Evolutionary conservation across 345 rosid species (phyloP).

Genomic region (Lumnitzera racemosa): DNA sequence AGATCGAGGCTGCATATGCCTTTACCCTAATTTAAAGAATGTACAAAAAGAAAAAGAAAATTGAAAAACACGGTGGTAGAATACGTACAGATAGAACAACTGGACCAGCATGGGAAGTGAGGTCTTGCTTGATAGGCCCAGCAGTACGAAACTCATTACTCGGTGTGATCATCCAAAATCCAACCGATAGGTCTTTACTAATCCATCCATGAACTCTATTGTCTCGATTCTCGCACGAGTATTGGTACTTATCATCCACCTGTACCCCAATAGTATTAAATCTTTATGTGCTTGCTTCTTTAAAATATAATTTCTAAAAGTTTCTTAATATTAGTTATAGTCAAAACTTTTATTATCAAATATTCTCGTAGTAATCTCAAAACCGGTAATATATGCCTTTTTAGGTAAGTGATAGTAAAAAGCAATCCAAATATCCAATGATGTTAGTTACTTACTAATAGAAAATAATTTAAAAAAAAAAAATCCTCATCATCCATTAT

Average conservation of each 20-base stretch:
- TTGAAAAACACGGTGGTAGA: neutral
- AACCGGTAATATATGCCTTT: no score
- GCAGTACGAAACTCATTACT: conserved; percentile 53
- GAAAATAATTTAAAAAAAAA: no score
- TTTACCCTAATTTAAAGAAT: neutral
- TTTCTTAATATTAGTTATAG: no score
- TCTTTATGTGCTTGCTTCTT: no score
- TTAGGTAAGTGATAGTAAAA: no score
- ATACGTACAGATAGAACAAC: conserved; percentile 45
- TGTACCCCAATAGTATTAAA: conserved; percentile 12
- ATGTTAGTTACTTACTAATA: no score
- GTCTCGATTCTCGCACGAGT: conserved; percentile 47
- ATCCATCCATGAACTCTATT: conserved; percentile 85
- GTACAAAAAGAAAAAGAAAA: neutral
- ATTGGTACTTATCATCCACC: conserved; percentile 94
- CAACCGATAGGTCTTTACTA: conserved; percentile 34
- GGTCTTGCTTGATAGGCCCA: conserved; percentile 83
- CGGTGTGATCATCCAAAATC: conserved; percentile 91
- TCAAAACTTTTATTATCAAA: no score
- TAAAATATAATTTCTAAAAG: no score
- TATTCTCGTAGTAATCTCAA: no score
- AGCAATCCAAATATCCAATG: no score
- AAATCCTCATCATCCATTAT: no score
- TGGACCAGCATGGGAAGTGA: conserved; percentile 83
- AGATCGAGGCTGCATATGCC: no score